A percentile compares a stretch with the other conserved stretches of the same genome.
phyloP scores from a whole-genome alignment of 2,329 filamentous ascomycete species.

The Mycosphaerella arachidis region DNA sequence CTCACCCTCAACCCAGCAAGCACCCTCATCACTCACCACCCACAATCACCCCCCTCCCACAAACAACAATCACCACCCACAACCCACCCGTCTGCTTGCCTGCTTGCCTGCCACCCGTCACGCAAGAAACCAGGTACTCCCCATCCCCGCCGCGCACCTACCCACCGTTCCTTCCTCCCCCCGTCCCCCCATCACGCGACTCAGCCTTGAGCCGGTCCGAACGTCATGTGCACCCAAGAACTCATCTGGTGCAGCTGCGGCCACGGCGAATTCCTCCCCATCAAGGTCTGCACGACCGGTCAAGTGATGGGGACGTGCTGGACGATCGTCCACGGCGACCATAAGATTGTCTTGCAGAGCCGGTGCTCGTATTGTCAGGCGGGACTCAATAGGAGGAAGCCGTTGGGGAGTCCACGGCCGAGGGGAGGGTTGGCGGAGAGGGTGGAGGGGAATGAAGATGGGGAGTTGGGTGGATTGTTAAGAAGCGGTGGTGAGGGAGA shows the following conservation, averaged over 20 bases:
- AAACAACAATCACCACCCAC: background rate
- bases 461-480: conserved; percentile 10
- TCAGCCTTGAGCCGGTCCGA: background rate
- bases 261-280: conserved; percentile 32
- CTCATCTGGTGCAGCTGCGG: conserved; percentile 33
- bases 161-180: background rate
- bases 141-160: background rate
- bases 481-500: background rate
- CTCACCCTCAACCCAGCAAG: background rate
- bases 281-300: conserved; percentile 22
- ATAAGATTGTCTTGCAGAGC: conserved; percentile 20
- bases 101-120: background rate
- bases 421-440: conserved; percentile 8
- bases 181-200: background rate
- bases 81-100: background rate
- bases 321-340: conserved; percentile 28
- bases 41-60: background rate
- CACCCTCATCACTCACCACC: background rate
- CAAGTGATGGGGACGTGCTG: conserved; percentile 22
- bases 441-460: conserved; percentile 4
- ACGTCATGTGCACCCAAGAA: conserved; percentile 32
- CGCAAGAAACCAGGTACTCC: background rate
- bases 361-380: conserved; percentile 29
- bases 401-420: conserved; percentile 17
- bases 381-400: conserved; percentile 17